phyloP scores from a whole-genome alignment of 805 yeast genomes.

The Myxozyma monticola region DNA sequence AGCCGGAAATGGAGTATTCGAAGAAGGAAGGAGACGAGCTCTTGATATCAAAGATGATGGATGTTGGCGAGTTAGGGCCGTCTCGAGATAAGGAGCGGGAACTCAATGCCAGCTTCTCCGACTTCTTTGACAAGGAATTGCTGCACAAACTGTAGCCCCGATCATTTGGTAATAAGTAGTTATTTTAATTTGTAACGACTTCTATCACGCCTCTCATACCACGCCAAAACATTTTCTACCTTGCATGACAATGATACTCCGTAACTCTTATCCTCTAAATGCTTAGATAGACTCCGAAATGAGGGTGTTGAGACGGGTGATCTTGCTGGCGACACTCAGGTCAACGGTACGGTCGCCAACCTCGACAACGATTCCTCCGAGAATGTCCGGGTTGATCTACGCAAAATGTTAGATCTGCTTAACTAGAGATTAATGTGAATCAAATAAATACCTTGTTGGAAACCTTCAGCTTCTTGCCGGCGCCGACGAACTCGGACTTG shows the following conservation, averaged over 20 bases:
- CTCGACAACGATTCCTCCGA: constrained; percentile 95
- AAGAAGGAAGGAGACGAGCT: constrained; percentile 28
- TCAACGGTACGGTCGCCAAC: constrained; percentile 97
- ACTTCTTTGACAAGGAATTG: constrained; percentile 9
- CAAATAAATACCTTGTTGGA: constrained; percentile 53
- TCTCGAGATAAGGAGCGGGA: constrained; percentile 29
- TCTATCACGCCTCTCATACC: too few species aligned
- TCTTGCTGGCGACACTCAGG: constrained; percentile 79
- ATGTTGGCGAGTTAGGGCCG: constrained; percentile 18
- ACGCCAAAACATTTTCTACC: neutral
- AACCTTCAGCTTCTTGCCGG: constrained; percentile 81
- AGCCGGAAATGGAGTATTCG: constrained; percentile 39
- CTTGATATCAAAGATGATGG: constrained; percentile 17
- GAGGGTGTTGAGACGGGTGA: constrained; percentile 84
- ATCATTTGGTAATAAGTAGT: neutral
- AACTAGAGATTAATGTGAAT: neutral
- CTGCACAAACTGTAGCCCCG: constrained; percentile 2
- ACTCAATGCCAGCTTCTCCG: constrained; percentile 9
- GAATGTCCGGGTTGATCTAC: constrained; percentile 73
- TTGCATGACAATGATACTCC: too few species aligned
- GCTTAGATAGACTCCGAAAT: constrained; percentile 80
- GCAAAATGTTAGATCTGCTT: neutral
- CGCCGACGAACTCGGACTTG: constrained; percentile 77
- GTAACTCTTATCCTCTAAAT: too few species aligned
- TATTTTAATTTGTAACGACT: neutral